Conservation (phyloP, 2,329 filamentous ascomycete genomes). For the Xylariaceae sp. region DNA sequence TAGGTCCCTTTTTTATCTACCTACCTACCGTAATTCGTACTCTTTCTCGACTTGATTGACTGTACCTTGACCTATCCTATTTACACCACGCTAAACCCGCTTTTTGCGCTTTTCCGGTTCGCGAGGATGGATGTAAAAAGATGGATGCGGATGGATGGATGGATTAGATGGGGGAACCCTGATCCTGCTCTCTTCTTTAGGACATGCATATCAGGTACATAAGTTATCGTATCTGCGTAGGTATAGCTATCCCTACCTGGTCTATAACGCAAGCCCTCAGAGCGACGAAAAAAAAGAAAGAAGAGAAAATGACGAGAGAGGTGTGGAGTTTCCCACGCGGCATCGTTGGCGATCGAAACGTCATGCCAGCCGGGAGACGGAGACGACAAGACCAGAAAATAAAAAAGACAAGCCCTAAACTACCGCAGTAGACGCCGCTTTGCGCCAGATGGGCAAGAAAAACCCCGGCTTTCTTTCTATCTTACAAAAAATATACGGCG, state of each 20-base stretch:
- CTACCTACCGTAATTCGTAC: not conserved
- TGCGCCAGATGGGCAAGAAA: constrained; percentile 15
- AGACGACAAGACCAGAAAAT: too few relatives aligned
- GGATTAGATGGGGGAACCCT: not conserved
- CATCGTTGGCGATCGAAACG: constrained; percentile 26
- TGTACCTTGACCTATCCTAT: too few relatives aligned
- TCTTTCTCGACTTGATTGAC: too few relatives aligned
- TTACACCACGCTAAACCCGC: not conserved
- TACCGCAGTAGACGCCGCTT: constrained; percentile 22
- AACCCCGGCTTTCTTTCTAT: constrained; percentile 5
- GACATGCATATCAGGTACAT: too few relatives aligned
- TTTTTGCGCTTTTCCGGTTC: not conserved
- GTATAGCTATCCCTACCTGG: too few relatives aligned
- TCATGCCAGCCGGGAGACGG: constrained; percentile 25
- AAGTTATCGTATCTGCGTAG: too few relatives aligned
- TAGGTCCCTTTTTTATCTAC: constrained; percentile 18
- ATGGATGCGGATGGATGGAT: not conserved
- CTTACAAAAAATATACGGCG: too few relatives aligned
- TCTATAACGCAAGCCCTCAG: not conserved
- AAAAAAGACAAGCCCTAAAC: constrained; percentile 16
- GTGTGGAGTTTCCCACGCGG: constrained; percentile 15
- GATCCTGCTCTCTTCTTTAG: too few relatives aligned
- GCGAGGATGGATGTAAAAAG: not conserved
- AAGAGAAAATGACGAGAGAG: not conserved
- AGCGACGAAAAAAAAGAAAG: constrained; percentile 18